These are phyloP conservation scores for Gossypium mustelinum DNA, from an alignment of 345 rosid species.

Conservation along the genomic window DNA sequence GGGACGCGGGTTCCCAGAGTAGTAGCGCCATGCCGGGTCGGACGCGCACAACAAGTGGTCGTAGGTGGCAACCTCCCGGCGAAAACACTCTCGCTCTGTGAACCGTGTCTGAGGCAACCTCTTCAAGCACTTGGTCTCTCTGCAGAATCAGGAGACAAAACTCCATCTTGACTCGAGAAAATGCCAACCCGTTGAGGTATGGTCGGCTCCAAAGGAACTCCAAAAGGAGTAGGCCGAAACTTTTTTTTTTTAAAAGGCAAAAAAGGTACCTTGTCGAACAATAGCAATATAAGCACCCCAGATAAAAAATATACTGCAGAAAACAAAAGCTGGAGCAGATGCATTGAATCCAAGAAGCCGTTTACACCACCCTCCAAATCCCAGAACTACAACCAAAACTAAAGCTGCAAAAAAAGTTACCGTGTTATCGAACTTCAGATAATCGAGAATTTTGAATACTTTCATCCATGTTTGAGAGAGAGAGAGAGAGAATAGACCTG, in stretches of 20 bases:
- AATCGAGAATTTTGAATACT: background rate
- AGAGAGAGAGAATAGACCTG: slow-evolving; percentile 28
- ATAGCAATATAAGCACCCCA: slow-evolving; percentile 42
- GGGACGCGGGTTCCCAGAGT: no score
- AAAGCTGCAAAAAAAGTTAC: slow-evolving; percentile 29
- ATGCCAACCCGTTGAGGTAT: no score
- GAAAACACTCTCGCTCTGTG: no score
- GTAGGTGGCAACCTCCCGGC: no score
- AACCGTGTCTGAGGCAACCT: no score
- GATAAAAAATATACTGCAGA: slow-evolving; percentile 36
- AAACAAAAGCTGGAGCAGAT: slow-evolving; percentile 54
- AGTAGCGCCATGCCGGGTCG: no score
- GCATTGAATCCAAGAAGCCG: slow-evolving; percentile 39
- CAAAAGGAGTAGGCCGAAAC: no score
- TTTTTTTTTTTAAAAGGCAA: background rate
- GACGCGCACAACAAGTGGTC: no score
- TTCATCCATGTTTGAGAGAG: background rate
- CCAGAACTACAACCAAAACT: slow-evolving; percentile 33
- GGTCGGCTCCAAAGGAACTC: no score
- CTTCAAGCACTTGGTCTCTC: no score
- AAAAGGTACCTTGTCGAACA: slow-evolving; percentile 40
- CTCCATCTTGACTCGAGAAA: no score
- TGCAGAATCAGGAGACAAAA: no score
- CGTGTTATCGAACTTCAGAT: background rate
- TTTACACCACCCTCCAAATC: slow-evolving; percentile 41